Evolutionary conservation across 2,329 filamentous ascomycete species (phyloP), one percentile per base, ranked within the genome.

Genomic region (Exophiala dermatitidis): DNA sequence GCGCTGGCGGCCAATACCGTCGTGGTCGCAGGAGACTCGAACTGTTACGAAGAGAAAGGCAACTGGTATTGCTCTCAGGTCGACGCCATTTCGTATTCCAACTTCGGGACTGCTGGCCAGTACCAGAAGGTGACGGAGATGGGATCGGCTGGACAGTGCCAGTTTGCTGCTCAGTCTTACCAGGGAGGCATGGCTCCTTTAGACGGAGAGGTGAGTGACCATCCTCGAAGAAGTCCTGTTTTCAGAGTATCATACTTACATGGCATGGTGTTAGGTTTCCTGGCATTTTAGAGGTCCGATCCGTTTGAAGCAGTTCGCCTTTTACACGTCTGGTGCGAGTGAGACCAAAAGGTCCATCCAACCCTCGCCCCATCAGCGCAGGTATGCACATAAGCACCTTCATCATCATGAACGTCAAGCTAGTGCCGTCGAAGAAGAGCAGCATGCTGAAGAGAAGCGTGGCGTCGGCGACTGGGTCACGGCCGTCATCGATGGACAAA

Each of bases 231-330:
- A 37, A 19, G 3, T 28, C 26, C 1, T 2, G 10, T 29, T 29
- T 30, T 29, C 42, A 8, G 10, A 28, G 50, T 31, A 50, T 49
- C 33, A 32, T 26, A 38, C 34, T 37, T 29, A 29, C 42, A 30
- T 45, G 42, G 8, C 5, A 30, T 31, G 10, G 5, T 6, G 28
- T 30, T 55, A 88, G 85, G 74, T 90, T 31, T 87, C 85, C 1
- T 69, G 88, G 57, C 83, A 88, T 66, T 76, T 90, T 64, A 83
- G 86, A 61, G 87, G 86, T 2, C 86, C 86, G 1, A 67, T 87
- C 61, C 71, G 78, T 37, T 66, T 90, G 32, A 81, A 81, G 64
- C 77, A 86, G 60, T 75, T 89, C 50, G 86, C 85, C 7, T 82
- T 83, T 50, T 90, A 89, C 68, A 77, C 74, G 43, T 76, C 80